Evolutionary conservation across 2,329 filamentous ascomycete species (phyloP).

Genomic region (Aspergillus caelatus): DNA sequence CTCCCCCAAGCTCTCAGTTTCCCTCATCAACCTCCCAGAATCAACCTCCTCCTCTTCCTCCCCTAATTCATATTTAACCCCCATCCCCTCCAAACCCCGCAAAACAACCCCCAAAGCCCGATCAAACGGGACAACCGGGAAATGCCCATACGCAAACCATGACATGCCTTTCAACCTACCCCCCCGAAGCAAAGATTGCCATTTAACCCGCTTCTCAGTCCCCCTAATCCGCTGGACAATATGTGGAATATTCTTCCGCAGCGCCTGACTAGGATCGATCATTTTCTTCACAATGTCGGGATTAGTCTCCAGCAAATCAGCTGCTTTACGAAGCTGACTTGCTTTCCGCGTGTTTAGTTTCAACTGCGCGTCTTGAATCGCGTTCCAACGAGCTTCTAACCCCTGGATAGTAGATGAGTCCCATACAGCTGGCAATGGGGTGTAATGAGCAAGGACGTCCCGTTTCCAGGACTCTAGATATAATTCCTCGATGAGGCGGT

Average conservation of each 20-base stretch:
- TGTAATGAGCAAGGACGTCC: not conserved
- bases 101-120: not conserved
- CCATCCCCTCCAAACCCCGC: not conserved
- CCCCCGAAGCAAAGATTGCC: not conserved
- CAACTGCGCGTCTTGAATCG: slow-evolving; percentile 12
- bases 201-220: not conserved
- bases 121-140: not conserved
- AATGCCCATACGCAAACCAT: not conserved
- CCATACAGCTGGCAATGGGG: not conserved
- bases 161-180: not conserved
- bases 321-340: slow-evolving; percentile 16
- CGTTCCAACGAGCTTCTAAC: not conserved
- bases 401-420: not conserved
- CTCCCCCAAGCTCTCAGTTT: not conserved
- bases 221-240: slow-evolving; percentile 11
- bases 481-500: not conserved
- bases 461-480: not conserved
- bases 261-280: slow-evolving; percentile 18
- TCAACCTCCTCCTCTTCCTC: not conserved
- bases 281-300: slow-evolving; percentile 25
- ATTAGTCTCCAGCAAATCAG: slow-evolving; percentile 24
- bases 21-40: not conserved
- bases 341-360: slow-evolving; percentile 4
- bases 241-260: slow-evolving; percentile 19
- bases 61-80: not conserved